Conservation (phyloP, 148 eudicot genomes). For the Linanthus parryae region DNA sequence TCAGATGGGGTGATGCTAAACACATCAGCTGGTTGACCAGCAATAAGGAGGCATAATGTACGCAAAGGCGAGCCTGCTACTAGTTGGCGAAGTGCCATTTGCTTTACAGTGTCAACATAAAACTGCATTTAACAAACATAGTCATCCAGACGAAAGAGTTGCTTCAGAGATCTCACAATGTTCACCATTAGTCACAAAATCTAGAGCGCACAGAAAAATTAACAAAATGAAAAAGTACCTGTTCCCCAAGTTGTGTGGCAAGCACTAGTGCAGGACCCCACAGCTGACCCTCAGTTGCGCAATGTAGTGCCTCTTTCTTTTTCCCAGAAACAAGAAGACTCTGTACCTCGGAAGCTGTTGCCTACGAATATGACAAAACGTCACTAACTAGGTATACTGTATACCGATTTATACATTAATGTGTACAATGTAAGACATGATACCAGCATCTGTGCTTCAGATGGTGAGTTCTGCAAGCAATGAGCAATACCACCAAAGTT, state of each 20-base stretch:
- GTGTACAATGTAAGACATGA: no score
- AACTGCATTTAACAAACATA: slow-evolving; percentile 34
- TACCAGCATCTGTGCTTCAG: slow-evolving; percentile 70
- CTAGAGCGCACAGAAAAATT: not conserved
- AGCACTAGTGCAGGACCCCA: slow-evolving; percentile 89
- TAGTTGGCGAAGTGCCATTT: slow-evolving; percentile 78
- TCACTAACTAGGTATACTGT: no score
- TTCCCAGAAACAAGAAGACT: slow-evolving; percentile 81
- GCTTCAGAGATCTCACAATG: slow-evolving; percentile 5
- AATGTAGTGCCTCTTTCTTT: slow-evolving; percentile 70
- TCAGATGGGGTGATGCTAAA: slow-evolving; percentile 36
- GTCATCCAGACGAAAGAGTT: not conserved
- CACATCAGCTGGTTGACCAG: slow-evolving; percentile 84
- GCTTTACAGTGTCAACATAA: slow-evolving; percentile 73
- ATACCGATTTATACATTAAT: no score
- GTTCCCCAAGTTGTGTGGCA: slow-evolving; percentile 83
- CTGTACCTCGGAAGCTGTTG: slow-evolving; percentile 75
- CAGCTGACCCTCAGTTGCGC: slow-evolving; percentile 79
- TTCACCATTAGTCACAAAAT: no score
- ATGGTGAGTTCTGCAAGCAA: slow-evolving; percentile 74
- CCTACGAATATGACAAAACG: slow-evolving; percentile 31
- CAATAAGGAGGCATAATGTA: slow-evolving; percentile 76
- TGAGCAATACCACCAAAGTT: slow-evolving; percentile 35
- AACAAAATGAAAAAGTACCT: slow-evolving; percentile 30
- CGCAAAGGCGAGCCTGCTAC: slow-evolving; percentile 81